Base-by-base conservation (phyloP, 78 protist species). In the Thecamonas trahens region DNA sequence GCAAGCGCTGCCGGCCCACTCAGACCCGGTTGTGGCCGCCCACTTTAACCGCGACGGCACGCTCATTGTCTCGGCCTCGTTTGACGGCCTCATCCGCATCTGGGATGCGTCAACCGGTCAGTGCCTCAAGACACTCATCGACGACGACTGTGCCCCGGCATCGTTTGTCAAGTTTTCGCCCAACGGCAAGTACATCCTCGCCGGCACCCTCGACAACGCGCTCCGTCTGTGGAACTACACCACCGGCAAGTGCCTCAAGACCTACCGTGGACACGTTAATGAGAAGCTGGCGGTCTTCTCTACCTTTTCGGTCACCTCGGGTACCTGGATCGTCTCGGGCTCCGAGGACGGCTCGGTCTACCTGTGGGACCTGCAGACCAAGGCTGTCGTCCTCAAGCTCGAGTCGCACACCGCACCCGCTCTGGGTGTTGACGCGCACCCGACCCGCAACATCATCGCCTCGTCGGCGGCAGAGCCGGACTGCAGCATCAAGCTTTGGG, bases 31-130 rank as follows among this genome's bases (percentile, higher is more conserved):
- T 26, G 38, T 91, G 34, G 80, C 88, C 24, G 92, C 87, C 24
- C 91, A 89, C 67, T 92, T 92, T 67, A 78, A 76, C 39, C 69
- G 89, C 58, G 97, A 92, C 61, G 97, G 97, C 32, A 67, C 92
- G 3, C 70, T 92, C 14, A 67, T 92, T n/a, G 87, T 89, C 20
- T 78, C 93, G 24, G 35, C 84, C 57, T 67, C 87, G 70, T 73
- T 77, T 50, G 92, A 91, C 60, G 96, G 93, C 17, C 52, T 35
- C 57, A 84, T 92, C 55, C 89, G 96, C 37, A 60, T 92, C 2
- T 92, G 96, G 96, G 96, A 89, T 59, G 61, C 93, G 22, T 42
- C 77, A 32, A 79, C 87, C 7, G 96, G 94, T 13, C 85, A 76
- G 71, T 70, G 78, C 49, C 82, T 92, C 67, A 80, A 87, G 55